Base-by-base conservation (phyloP, 140 eudicot species). In the Stevia rebaudiana region DNA sequence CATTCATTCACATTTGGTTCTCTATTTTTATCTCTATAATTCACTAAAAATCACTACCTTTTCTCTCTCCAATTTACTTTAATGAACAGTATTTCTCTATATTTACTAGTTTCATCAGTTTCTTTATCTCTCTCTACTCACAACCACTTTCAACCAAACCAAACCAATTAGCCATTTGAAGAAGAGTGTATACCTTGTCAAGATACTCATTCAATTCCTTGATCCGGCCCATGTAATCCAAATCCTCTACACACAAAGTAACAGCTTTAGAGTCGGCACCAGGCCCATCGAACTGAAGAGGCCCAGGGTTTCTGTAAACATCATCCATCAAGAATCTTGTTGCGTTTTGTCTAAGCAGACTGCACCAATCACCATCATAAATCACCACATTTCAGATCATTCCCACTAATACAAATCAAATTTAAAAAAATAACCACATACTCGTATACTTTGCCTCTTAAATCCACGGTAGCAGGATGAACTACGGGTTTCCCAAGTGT, bases 181-280 rank as follows among this genome's bases (percentile, higher is more conserved):
- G 60, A 62, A 35, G 6, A 8, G 36, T n/a, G 19, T 52, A 46
- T 65, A 90, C 98, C 96, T 92, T 83, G 63, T 92, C 95, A 24
- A 92, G 95, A 80, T 92, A 77, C 24, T 79, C 94, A 30, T 83
- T 78, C 79, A 92, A 71, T 36, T 85, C 76, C 84, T 92, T 92
- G 74, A 92, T 85, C 22, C 98, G 96, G 5, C 98, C 98, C 96
- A 92, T 88, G 77, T 92, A 92, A 73, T 92, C 96, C 63, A 88
- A 86, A 54, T 88, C 98, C 77, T 92, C 98, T 44, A 92, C 96
- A 44, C 96, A 92, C 61, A 92, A 73, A 42, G 78, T 83, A 24
- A 88, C 86, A 49, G 95, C 85, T 70, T 81, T 92, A 6, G 98
- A 83, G 83, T 92, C 95, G 11, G 98, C 95, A 76, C 98, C 95